These are phyloP conservation scores for Micractinium conductrix DNA, from an alignment of 139 green algal genomes.

Conservation along the genomic window DNA sequence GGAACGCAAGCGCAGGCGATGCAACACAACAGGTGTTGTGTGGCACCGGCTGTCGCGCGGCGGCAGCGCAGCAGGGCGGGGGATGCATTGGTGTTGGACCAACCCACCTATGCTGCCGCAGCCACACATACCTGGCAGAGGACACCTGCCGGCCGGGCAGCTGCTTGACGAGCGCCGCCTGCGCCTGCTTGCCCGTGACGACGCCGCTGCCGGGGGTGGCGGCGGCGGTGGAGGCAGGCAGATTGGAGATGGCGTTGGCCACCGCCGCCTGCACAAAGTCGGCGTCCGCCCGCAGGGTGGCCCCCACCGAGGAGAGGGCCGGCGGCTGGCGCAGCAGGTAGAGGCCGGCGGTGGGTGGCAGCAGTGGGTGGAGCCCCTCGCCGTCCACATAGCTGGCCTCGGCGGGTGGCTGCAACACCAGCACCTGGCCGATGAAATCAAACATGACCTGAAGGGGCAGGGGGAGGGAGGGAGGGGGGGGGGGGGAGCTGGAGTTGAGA, in stretches of 20 bases:
- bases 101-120: too few relatives aligned
- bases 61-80: too few relatives aligned
- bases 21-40: too few relatives aligned
- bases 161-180: not conserved
- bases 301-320: not conserved
- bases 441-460: constrained; percentile 79
- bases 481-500: too few relatives aligned
- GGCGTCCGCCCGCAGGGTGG: constrained; percentile 8
- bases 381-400: constrained; percentile 56
- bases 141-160: not conserved
- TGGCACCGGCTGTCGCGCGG: too few relatives aligned
- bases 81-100: too few relatives aligned
- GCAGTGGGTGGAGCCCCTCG: constrained; percentile 80
- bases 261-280: not conserved
- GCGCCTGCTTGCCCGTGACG: not conserved
- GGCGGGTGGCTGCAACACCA: constrained; percentile 88
- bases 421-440: constrained; percentile 84
- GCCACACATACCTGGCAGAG: not conserved
- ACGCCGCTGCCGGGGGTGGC: not conserved
- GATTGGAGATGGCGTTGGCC: constrained; percentile 9
- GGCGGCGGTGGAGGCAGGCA: not conserved
- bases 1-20: not conserved
- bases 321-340: constrained; percentile 66
- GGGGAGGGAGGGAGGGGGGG: not conserved
- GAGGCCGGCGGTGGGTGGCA: constrained; percentile 78